These are phyloP conservation scores for Saccharomycopsis sp. DNA, from an alignment of 805 yeast genomes.

Conservation along the genomic window DNA sequence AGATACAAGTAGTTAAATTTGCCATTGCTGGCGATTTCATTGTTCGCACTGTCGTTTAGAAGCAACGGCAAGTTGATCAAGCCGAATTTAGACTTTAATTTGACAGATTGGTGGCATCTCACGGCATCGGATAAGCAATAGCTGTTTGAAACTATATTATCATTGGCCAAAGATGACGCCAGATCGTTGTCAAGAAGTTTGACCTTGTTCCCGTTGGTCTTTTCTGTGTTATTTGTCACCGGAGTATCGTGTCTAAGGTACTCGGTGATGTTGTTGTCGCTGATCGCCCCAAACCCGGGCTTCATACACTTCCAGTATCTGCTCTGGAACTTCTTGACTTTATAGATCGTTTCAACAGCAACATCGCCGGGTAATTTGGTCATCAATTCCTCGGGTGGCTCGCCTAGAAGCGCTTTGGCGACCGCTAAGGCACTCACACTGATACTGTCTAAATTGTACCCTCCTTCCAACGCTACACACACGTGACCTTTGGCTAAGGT, in stretches of 20 bases:
- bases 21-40: slow-evolving; percentile 19
- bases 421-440: slow-evolving; percentile 88
- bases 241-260: neutral
- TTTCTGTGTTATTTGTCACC: neutral
- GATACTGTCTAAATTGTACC: slow-evolving; percentile 87
- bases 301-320: slow-evolving; percentile 81
- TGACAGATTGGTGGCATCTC: slow-evolving; percentile 60
- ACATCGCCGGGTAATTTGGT: slow-evolving; percentile 63
- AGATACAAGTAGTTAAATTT: slow-evolving; percentile 21
- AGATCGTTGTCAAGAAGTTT: slow-evolving; percentile 28
- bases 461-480: slow-evolving; percentile 92
- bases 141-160: slow-evolving; percentile 34
- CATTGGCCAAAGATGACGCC: slow-evolving; percentile 28
- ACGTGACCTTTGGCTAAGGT: slow-evolving; percentile 82
- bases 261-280: slow-evolving; percentile 14
- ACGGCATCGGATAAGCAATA: slow-evolving; percentile 64
- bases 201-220: slow-evolving; percentile 20
- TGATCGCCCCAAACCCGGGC: slow-evolving; percentile 46
- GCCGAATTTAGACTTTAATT: slow-evolving; percentile 45
- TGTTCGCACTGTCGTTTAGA: slow-evolving; percentile 30
- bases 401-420: slow-evolving; percentile 85
- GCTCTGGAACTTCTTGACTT: slow-evolving; percentile 74
- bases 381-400: slow-evolving; percentile 80
- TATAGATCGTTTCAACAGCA: slow-evolving; percentile 73
- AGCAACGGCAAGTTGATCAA: slow-evolving; percentile 67